A percentile compares a stretch with the other conserved stretches of the same genome.
These are phyloP conservation scores for Kodamaea kakaduensis DNA, from an alignment of 805 yeast genomes.

Conservation along the genomic window DNA sequence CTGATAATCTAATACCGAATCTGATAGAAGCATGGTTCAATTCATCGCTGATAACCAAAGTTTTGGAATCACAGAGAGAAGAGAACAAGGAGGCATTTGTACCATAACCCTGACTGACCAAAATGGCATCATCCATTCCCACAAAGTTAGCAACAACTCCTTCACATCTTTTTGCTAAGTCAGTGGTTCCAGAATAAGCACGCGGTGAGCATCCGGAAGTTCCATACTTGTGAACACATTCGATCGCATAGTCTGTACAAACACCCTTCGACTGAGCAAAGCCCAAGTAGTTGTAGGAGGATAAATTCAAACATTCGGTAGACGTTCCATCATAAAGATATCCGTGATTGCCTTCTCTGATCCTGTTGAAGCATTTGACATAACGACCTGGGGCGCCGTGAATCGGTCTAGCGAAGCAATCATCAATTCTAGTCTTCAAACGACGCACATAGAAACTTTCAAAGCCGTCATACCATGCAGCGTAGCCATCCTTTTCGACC, in stretches of 20 bases:
- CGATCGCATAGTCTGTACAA: constrained; percentile 77
- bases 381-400: constrained; percentile 96
- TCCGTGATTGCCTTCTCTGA: constrained; percentile 58
- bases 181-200: constrained; percentile 67
- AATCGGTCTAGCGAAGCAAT: constrained; percentile 94
- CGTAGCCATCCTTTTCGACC: constrained; percentile 79
- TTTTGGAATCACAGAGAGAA: constrained; percentile 77
- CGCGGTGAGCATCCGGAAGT: constrained; percentile 78
- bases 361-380: constrained; percentile 76
- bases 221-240: constrained; percentile 65
- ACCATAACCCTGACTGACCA: constrained; percentile 93
- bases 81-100: constrained; percentile 88
- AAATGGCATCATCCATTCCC: constrained; percentile 83
- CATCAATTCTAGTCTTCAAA: constrained; percentile 84
- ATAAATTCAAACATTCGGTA: constrained; percentile 74
- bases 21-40: constrained; percentile 94
- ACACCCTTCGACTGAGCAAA: constrained; percentile 93
- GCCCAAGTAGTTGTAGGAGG: constrained; percentile 92
- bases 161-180: constrained; percentile 73
- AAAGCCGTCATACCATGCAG: constrained; percentile 93
- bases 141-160: constrained; percentile 74
- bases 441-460: constrained; percentile 93
- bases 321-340: constrained; percentile 75
- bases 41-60: constrained; percentile 90
- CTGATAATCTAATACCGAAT: constrained; percentile 88